Evolutionary conservation across 2,329 filamentous ascomycete species (phyloP).

Genomic region (Periglandula ipomoeae): DNA sequence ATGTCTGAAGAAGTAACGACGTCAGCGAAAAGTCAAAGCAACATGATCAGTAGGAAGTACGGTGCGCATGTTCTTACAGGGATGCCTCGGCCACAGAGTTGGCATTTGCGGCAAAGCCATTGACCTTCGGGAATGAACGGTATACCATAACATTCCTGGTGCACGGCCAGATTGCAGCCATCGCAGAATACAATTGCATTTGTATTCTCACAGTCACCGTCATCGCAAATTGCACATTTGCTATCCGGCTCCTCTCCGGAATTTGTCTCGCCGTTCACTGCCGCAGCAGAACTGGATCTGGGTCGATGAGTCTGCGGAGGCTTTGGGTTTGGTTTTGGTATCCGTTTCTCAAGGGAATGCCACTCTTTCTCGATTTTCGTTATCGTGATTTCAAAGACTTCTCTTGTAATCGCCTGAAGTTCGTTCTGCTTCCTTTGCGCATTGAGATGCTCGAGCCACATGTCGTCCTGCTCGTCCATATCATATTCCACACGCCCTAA

Average conservation of each 20-base stretch:
- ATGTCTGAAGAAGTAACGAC: constrained; percentile 46
- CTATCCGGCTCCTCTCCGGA: constrained; percentile 86
- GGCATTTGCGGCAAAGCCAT: constrained; percentile 95
- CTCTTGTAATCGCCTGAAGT: constrained; percentile 77
- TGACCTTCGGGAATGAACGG: constrained; percentile 98
- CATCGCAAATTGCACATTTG: constrained; percentile 95
- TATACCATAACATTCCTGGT: constrained; percentile 98
- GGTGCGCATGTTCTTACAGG: constrained; percentile 45
- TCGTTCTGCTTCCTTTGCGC: constrained; percentile 62
- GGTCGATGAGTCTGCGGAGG: constrained; percentile 90
- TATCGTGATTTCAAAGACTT: constrained; percentile 94
- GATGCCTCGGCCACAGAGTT: constrained; percentile 84
- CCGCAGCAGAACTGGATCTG: constrained; percentile 85
- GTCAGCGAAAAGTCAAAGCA: not conserved
- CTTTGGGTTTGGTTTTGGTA: constrained; percentile 94
- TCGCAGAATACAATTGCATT: constrained; percentile 99
- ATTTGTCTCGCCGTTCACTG: constrained; percentile 86
- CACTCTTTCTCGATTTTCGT: constrained; percentile 99
- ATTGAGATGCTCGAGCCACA: constrained; percentile 87
- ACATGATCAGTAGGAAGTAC: not conserved
- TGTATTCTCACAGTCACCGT: constrained; percentile 98
- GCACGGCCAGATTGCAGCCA: constrained; percentile 92
- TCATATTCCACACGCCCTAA: constrained; percentile 93
- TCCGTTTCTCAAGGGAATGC: constrained; percentile 90
- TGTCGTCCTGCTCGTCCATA: constrained; percentile 98